Base-by-base conservation (phyloP, 345 rosid species). In the Microthlaspi erraticum region DNA sequence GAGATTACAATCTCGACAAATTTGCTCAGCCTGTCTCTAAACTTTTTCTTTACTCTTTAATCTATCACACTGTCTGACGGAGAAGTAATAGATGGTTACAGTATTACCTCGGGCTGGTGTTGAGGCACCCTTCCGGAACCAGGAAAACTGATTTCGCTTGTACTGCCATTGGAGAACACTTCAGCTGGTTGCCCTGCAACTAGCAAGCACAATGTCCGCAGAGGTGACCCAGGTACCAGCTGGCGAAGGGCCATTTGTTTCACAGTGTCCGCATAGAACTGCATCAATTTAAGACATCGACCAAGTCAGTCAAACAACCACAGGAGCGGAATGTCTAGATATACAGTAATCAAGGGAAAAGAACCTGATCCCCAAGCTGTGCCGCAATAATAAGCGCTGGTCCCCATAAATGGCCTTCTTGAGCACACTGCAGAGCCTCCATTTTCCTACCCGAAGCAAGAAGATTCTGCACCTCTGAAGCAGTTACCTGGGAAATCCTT, bases 151-250 rank as follows among this genome's bases (percentile, higher is more conserved):
- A 62, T 65, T 59, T 70, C 57, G 43, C 71, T 49, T 44, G 82
- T 36, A 70, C 74, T 53, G 32, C 75, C 87, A 31, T 75, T 16
- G 60, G 96, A 78, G 80, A 92, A 90, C 50, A 92, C 97, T 60
- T 89, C 99, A 16, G 92, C 96, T n/a, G 97, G 97, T 79, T 90
- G 92, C 65, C 99, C 99, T 8, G 98, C 99, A 82, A 95, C 91
- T 72, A 95, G 91, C 80, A 95, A 72, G 85, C 96, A 95, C 70
- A 95, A 79, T 72, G 99, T 95, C 63, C 99, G 87, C 84, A 95
- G 74, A 56, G 99, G 98, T 65, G 99, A 89, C 69, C 99, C 99
- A 6, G 93, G 88, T 48, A 86, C 84, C 78, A 95, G 84, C 83
- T 92, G 99, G 56, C 68, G 78, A 71, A 90, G 87, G 62, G 99